A percentile compares a stretch with the other conserved stretches of the same genome.
These are phyloP conservation scores for Cicer judaicum DNA, from an alignment of 306 rosid species.

Conservation along the genomic window DNA sequence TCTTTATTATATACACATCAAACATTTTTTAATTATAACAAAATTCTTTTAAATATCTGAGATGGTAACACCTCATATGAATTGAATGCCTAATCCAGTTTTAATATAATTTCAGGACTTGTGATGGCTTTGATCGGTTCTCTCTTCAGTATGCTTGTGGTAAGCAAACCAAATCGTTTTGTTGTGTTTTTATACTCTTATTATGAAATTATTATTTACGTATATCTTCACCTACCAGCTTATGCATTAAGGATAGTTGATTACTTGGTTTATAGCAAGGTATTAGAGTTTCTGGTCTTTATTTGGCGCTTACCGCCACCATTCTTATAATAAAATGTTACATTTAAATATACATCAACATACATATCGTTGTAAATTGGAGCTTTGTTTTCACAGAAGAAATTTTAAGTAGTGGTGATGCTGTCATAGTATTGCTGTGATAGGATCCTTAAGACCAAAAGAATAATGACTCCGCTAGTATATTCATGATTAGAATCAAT, in stretches of 20 bases:
- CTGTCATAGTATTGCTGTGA: not conserved
- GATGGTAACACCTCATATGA: not conserved
- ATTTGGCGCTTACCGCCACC: not conserved
- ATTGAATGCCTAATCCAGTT: constrained; percentile 21
- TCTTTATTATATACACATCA: not conserved
- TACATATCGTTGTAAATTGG: too few relatives aligned
- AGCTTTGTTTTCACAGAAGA: not conserved
- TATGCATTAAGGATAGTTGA: not conserved
- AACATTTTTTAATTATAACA: not conserved
- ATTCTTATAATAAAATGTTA: not conserved
- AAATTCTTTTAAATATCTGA: not conserved
- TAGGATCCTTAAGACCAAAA: not conserved
- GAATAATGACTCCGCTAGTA: not conserved
- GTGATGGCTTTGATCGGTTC: constrained; percentile 81
- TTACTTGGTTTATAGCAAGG: not conserved
- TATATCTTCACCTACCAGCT: not conserved
- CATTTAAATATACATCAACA: too few relatives aligned
- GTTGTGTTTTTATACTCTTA: not conserved
- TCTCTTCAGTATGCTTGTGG: constrained; percentile 71
- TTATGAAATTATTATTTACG: not conserved
- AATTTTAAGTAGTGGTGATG: not conserved
- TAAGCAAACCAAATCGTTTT: constrained; percentile 46
- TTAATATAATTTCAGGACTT: constrained; percentile 61
- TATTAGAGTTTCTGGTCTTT: constrained; percentile 9
- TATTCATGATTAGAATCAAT: too few relatives aligned